Conservation (phyloP, 495 filamentous ascomycete genomes). For the Talaromyces borbonicus region DNA sequence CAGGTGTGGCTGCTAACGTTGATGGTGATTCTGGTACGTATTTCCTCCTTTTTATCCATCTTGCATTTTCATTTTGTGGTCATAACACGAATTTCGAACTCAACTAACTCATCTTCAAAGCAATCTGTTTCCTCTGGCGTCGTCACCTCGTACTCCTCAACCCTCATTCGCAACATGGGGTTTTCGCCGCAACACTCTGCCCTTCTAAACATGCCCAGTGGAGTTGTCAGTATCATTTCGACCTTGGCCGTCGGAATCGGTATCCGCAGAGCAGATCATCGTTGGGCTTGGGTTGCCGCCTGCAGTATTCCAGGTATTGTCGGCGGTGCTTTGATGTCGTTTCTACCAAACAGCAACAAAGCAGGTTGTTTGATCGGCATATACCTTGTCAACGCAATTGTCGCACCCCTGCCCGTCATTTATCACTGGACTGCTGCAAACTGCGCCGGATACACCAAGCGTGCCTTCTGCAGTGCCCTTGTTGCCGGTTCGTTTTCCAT, state of each 20-base stretch:
- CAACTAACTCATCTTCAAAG: constrained; percentile 1
- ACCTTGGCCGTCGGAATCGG: constrained; percentile 45
- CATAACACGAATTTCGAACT: background rate
- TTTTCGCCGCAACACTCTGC: constrained; percentile 45
- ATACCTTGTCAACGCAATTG: constrained; percentile 51
- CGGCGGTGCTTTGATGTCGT: constrained; percentile 51
- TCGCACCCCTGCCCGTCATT: constrained; percentile 31
- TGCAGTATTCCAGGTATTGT: constrained; percentile 41
- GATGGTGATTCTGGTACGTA: constrained; percentile 22
- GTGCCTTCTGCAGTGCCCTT: constrained; percentile 45
- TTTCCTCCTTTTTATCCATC: background rate
- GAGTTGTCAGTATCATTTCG: constrained; percentile 44
- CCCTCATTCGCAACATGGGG: constrained; percentile 46
- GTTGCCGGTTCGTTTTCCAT: constrained; percentile 50
- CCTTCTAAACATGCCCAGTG: constrained; percentile 56
- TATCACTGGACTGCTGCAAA: constrained; percentile 43
- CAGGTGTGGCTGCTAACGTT: constrained; percentile 30
- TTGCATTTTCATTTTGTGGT: background rate
- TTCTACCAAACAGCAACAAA: constrained; percentile 35
- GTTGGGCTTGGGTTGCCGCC: constrained; percentile 40
- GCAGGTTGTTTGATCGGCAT: constrained; percentile 50
- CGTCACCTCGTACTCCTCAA: constrained; percentile 51
- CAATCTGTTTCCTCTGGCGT: constrained; percentile 49
- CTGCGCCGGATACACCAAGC: constrained; percentile 39
- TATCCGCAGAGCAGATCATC: constrained; percentile 31